Evolutionary conservation across 495 filamentous ascomycete genomes (phyloP).

Genomic region (Astrothelium subdiscretum): DNA sequence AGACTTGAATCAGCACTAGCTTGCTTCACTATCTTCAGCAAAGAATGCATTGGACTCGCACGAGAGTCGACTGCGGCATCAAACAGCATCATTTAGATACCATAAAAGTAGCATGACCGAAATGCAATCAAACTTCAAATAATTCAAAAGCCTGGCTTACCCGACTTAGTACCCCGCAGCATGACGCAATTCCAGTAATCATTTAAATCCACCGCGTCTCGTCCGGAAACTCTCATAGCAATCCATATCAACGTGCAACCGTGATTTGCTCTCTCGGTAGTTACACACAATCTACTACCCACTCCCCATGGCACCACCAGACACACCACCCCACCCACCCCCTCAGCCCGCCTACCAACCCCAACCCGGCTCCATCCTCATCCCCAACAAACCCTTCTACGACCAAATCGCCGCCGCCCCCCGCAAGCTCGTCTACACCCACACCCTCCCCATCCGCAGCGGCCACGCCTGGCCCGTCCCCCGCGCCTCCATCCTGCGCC

Average conservation of each 20-base stretch:
- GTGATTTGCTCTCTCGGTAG: too few species aligned
- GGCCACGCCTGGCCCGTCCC: conserved; percentile 24
- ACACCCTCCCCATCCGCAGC: conserved; percentile 24
- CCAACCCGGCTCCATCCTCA: conserved; percentile 11
- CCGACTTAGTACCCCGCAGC: neutral
- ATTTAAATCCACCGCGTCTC: neutral
- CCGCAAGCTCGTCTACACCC: conserved; percentile 8
- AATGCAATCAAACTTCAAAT: neutral
- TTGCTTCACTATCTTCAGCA: too few species aligned
- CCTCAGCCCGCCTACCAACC: conserved; percentile 20
- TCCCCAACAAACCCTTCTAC: conserved; percentile 14
- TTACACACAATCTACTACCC: too few species aligned
- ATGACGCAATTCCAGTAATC: neutral
- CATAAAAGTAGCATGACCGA: neutral
- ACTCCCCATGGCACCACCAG: conserved; percentile 1
- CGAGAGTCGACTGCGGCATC: too few species aligned
- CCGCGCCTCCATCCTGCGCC: conserved; percentile 51
- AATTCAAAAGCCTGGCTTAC: neutral
- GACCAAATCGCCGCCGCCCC: conserved; percentile 4
- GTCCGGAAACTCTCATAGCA: neutral
- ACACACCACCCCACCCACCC: neutral
- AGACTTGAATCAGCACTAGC: too few species aligned
- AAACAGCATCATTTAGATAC: too few species aligned
- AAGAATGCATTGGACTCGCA: too few species aligned
- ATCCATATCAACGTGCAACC: neutral